These are phyloP conservation scores for Pichia sp. DNA, from an alignment of 1,139 yeast species.

Conservation along the genomic window DNA sequence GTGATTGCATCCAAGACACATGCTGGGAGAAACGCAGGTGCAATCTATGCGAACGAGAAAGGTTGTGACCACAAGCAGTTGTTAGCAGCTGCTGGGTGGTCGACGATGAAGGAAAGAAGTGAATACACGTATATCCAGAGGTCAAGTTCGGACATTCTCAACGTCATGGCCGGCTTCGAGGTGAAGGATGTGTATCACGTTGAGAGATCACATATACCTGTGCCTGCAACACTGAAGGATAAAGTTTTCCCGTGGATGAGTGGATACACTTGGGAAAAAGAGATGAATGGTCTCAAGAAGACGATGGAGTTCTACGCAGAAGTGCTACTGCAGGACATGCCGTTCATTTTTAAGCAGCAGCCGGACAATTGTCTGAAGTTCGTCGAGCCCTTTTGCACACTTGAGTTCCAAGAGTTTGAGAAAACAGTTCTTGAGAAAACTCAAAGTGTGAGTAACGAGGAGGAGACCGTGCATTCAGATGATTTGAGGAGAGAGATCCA, in stretches of 20 bases:
- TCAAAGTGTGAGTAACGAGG: not conserved
- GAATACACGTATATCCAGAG: not conserved
- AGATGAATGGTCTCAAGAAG: not conserved
- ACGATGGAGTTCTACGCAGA: not conserved
- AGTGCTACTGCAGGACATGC: not conserved
- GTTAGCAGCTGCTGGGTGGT: not conserved
- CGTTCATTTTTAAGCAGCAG: not conserved
- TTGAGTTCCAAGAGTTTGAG: not conserved
- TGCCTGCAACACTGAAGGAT: not conserved
- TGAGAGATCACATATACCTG: not conserved
- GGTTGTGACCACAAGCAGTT: not conserved
- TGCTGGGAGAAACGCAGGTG: slow-evolving; percentile 1
- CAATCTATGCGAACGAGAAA: not conserved
- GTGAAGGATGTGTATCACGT: not conserved
- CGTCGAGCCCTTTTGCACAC: not conserved
- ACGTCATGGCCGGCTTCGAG: slow-evolving; percentile 1
- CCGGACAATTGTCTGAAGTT: not conserved
- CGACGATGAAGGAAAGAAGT: slow-evolving; percentile 1
- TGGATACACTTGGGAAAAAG: not conserved
- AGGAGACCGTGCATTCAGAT: not conserved
- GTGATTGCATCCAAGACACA: slow-evolving; percentile 1
- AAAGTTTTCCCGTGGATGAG: slow-evolving; percentile 1
- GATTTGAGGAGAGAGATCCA: not conserved
- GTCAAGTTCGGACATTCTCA: slow-evolving; percentile 1
- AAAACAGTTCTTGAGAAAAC: not conserved